Evolutionary conservation across 2,329 filamentous ascomycete species (phyloP).

Genomic region (Trichoderma harzianum): DNA sequence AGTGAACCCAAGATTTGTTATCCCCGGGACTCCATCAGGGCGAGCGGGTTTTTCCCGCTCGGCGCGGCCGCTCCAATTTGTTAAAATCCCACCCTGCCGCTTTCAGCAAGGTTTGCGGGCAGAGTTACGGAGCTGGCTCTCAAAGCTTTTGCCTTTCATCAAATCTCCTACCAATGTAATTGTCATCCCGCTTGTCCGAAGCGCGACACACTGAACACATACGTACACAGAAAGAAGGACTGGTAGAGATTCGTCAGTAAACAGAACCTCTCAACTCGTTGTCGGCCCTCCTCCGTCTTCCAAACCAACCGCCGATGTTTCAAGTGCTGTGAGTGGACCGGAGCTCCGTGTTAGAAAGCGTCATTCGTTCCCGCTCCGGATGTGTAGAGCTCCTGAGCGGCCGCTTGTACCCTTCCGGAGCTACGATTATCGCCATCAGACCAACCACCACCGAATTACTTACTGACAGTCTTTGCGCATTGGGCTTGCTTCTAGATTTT

Average conservation of each 20-base stretch:
- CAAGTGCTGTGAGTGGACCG: constrained; percentile 15
- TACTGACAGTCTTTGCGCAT: not conserved
- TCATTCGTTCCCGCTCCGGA: constrained; percentile 3
- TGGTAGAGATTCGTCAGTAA: not conserved
- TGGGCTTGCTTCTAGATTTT: not conserved
- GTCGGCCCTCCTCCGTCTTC: not conserved
- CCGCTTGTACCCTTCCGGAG: constrained; percentile 6
- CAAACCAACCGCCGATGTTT: not conserved
- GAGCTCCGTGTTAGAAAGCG: not conserved
- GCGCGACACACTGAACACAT: not conserved
- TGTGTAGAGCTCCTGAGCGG: constrained; percentile 4
- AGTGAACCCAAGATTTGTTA: not conserved
- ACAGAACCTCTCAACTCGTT: not conserved
- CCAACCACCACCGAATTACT: not conserved
- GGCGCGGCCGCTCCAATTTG: constrained; percentile 10
- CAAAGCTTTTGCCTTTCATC: not conserved
- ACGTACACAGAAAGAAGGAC: not conserved
- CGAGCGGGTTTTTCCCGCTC: constrained; percentile 9
- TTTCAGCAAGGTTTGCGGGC: not conserved
- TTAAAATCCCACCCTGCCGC: not conserved
- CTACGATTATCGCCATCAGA: not conserved
- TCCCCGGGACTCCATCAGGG: not conserved
- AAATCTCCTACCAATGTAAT: not conserved
- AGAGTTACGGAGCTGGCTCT: not conserved
- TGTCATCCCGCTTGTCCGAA: not conserved